Evolutionary conservation across 192 early-diverging fungal species (phyloP).

Genomic region (Ambispora gerdemannii): DNA sequence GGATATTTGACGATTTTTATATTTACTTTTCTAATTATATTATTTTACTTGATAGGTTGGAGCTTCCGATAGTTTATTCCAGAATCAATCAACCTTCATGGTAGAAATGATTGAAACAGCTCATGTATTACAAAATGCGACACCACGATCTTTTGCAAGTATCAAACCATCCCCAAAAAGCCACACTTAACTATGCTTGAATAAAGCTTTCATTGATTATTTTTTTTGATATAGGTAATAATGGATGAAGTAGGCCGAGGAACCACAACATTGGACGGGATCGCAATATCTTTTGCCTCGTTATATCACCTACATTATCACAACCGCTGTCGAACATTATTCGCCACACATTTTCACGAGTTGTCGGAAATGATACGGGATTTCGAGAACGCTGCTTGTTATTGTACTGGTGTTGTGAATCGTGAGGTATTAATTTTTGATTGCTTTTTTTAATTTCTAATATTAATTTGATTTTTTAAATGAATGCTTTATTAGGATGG

Average conservation of each 20-base stretch:
- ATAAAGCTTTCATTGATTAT: background rate
- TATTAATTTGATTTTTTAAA: too few species aligned
- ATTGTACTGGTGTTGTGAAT: slow-evolving; percentile 30
- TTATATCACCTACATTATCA: slow-evolving; percentile 55
- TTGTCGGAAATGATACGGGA: slow-evolving; percentile 47
- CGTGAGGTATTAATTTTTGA: slow-evolving; percentile 15
- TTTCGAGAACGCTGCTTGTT: slow-evolving; percentile 32
- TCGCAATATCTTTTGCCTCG: slow-evolving; percentile 69
- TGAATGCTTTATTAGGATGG: slow-evolving; percentile 27
- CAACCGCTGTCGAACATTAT: slow-evolving; percentile 60
- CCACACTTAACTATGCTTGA: background rate
- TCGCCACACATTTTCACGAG: slow-evolving; percentile 81
- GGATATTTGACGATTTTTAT: too few species aligned
- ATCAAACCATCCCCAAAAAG: background rate
- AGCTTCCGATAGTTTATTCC: slow-evolving; percentile 48
- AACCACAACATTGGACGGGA: slow-evolving; percentile 63
- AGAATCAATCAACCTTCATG: slow-evolving; percentile 55
- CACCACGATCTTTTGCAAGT: slow-evolving; percentile 40
- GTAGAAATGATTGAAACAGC: slow-evolving; percentile 52
- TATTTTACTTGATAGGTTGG: too few species aligned
- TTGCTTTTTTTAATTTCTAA: background rate
- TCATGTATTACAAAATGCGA: slow-evolving; percentile 44
- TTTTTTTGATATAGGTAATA: slow-evolving; percentile 32
- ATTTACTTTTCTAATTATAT: too few species aligned
- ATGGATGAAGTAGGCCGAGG: slow-evolving; percentile 55